phyloP scores from a whole-genome alignment of 2,329 filamentous ascomycete species.

The Aspergillus aculeatinus region DNA sequence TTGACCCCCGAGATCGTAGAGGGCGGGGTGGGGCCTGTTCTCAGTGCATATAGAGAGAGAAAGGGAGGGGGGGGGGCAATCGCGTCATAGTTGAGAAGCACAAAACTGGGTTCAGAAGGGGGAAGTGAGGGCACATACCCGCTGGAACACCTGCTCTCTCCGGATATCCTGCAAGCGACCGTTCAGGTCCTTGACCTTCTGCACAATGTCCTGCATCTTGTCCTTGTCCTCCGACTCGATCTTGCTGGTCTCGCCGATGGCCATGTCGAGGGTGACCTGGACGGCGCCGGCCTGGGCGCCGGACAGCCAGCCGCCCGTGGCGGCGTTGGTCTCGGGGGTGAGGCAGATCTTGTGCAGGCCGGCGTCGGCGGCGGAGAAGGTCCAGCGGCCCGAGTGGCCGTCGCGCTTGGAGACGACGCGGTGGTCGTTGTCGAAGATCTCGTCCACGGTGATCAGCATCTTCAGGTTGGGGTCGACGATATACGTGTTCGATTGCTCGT shows the following conservation, averaged over 20 bases:
- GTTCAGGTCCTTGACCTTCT: slow-evolving; percentile 87
- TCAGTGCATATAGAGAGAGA: too few species aligned
- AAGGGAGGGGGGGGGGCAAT: too few species aligned
- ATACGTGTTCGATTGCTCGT: slow-evolving; percentile 68
- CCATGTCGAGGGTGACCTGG: slow-evolving; percentile 82
- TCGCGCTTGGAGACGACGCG: slow-evolving; percentile 88
- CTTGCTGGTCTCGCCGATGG: slow-evolving; percentile 89
- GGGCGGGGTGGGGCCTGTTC: too few species aligned
- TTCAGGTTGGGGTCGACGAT: slow-evolving; percentile 70
- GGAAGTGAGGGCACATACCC: slow-evolving; percentile 53
- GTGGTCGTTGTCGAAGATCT: slow-evolving; percentile 97
- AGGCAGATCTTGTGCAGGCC: slow-evolving; percentile 97
- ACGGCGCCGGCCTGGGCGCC: slow-evolving; percentile 70
- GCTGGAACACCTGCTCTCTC: slow-evolving; percentile 93
- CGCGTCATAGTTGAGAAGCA: too few species aligned
- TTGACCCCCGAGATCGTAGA: too few species aligned
- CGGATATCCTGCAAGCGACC: slow-evolving; percentile 81
- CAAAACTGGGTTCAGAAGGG: too few species aligned
- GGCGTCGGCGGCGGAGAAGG: slow-evolving; percentile 90
- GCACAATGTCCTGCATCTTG: slow-evolving; percentile 86
- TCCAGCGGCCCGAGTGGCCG: slow-evolving; percentile 75
- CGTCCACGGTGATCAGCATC: slow-evolving; percentile 91
- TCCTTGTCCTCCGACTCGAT: slow-evolving; percentile 92
- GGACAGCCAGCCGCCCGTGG: slow-evolving; percentile 70
- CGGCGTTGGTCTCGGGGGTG: slow-evolving; percentile 72